Evolutionary conservation across 2,329 filamentous ascomycete species (phyloP), one percentile per base, ranked within the genome.

Genomic region (Neofusicoccum sp.): DNA sequence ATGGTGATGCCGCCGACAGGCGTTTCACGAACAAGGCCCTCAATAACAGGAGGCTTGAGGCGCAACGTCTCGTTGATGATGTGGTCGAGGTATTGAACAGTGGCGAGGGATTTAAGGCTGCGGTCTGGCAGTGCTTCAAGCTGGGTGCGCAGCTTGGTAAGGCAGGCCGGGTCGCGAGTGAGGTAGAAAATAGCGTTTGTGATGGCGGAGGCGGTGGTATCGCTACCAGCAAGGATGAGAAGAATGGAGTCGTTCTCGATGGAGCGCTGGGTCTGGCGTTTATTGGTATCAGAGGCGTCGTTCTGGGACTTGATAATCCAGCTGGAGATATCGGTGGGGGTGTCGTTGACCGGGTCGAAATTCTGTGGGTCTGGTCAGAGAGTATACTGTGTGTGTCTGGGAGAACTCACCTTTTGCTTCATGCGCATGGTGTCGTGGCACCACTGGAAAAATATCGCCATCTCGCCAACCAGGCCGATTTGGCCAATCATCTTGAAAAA

Each of bases 31-130:
- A 68, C 67, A 14, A 76, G 45, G 0, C 70, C 75, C 4, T 69
- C 70, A 1, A 75, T 73, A 0, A 78, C 71, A 0, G 76, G 70
- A 2, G 78, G 76, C 53, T 78, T 69, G 2, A 80, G 66, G 20
- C 78, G 72, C 2, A 79, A 65, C 0, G 76, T 68, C 61, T 80
- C 78, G 58, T 79, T 73, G 67, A 79, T 77, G n/a, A 72, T 66
- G 14, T 69, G 74, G 58, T 78, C 75, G 11, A 79, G 69, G 40
- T 72, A 68, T 1, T 66, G 30, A 16, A 74, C 61, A 0, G 65
- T 63, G 36, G 67, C 70, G 34, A 64, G 61, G 11, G 68, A 69
- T 6, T 71, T 69, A 49, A 71, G 70, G 14, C 63, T 67, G 70
- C 70, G 75, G 36, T 69, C 60, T 2, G 70, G 71, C 14, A 76